Base-by-base conservation (phyloP, 2,329 filamentous ascomycete species). In the Scortechinia acanthostroma region DNA sequence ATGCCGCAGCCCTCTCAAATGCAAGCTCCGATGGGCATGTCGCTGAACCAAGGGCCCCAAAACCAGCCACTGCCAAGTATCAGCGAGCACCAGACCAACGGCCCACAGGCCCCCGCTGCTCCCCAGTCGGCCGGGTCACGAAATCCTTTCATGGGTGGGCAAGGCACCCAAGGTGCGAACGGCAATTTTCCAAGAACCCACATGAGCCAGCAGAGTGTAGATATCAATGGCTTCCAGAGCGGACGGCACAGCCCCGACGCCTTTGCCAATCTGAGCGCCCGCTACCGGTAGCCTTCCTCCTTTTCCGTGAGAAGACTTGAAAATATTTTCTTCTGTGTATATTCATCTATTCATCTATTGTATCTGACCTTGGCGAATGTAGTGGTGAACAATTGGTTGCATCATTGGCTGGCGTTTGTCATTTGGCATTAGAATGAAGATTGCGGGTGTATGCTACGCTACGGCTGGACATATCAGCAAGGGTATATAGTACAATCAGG, bases 241-340 rank as follows among this genome's bases (percentile, higher is more conserved):
- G 70, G 70, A 3, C 59, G 70, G 23, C 68, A 73, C 50, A 72
- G 69, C 50, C 70, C 70, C 4, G 70, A 73, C 56, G 66, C 69
- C 5, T 73, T 73, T 59, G 68, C 69, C 20, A 70, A 60, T 54
- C 51, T 73, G 51, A 73, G 69, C 50, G 64, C 69, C 37, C 58
- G 68, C 46, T 68, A 65, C 53, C 58, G 62, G 47, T 60, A 3
- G 3, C 33, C 37, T 22, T 21, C 22, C 21, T 49, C 53, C 21
- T 62, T 52, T 16, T 53, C 53, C 15, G 25, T n/a, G 25, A n/a
- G 53, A 42, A 42, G 15, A 15, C 15, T 15, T n/a, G 5, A 66
- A 47, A 21, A 65, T 60, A 6, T 54, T 56, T 28, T 65, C 61
- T n/a, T n/a, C n/a, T n/a, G n/a, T n/a, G n/a, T n/a, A n/a, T n/a